phyloP scores from a whole-genome alignment of 352 stramenopile genomes.

The Thraustochytrium striatum region DNA sequence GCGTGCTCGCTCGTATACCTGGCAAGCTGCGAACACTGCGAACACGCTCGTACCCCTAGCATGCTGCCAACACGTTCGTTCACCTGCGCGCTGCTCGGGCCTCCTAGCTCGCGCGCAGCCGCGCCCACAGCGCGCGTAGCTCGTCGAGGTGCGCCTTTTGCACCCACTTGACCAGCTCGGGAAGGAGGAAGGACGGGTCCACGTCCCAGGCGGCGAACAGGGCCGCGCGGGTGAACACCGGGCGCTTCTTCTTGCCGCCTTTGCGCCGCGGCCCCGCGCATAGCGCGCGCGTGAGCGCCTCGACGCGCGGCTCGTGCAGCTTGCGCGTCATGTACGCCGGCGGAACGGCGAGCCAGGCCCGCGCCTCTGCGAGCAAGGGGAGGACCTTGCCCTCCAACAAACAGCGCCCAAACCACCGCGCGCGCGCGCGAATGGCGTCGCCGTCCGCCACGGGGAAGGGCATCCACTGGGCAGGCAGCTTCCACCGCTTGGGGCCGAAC shows the following conservation, averaged over 20 bases:
- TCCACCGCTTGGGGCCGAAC: constrained; percentile 51
- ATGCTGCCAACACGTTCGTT: too few species aligned
- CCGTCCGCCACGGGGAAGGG: not conserved
- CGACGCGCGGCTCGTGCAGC: not conserved
- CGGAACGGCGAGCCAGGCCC: not conserved
- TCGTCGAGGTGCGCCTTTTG: constrained; percentile 14
- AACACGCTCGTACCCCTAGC: too few species aligned
- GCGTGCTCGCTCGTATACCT: not conserved
- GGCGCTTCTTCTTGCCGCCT: not conserved
- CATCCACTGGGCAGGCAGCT: constrained; percentile 48
- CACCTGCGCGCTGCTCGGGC: too few species aligned
- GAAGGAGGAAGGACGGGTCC: not conserved
- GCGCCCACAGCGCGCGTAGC: not conserved
- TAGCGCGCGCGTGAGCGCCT: constrained; percentile 1
- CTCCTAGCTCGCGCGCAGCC: not conserved
- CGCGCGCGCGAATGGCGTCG: constrained; percentile 1
- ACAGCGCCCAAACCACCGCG: constrained; percentile 19
- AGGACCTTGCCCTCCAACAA: constrained; percentile 37
- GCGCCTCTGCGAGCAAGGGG: not conserved
- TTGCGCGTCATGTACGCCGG: constrained; percentile 36
- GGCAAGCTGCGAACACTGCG: too few species aligned
- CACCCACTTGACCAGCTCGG: constrained; percentile 23
- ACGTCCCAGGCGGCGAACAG: constrained; percentile 21
- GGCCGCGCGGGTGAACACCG: not conserved
- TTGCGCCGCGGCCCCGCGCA: not conserved